Base-by-base conservation (phyloP, 306 rosid genomes). In the Cyclanthera cordifolia region DNA sequence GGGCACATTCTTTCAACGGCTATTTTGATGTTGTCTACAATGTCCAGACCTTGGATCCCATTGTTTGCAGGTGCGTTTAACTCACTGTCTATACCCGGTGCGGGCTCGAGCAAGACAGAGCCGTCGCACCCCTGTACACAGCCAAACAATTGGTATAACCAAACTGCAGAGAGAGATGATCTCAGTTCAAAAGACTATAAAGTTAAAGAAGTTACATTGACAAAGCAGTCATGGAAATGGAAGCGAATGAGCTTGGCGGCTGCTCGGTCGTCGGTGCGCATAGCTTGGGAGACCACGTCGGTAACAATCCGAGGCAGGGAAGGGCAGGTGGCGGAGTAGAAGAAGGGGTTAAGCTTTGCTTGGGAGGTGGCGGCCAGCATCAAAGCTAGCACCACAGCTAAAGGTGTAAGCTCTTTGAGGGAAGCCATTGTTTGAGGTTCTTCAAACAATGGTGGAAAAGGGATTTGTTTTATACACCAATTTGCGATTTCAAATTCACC, bases 111-210 rank as follows among this genome's bases (percentile, higher is more conserved):
- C 82, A 87, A 82, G 9, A 90, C n/a, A 1, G 96, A 90, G 1
- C 72, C 96, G 21, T 90, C 96, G 52, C 96, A 87, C 2, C 95
- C 91, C 96, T 90, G 15, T 11, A 28, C 13, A 27, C 9, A 41
- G 19, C n/a, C 51, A 47, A 47, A 4, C 17, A 47, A 47, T 14
- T 14, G 17, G 17, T 45, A 45, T 45, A 15, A 45, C 13, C 16
- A 45, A 45, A 0, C 15, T n/a, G n/a, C n/a, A n/a, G n/a, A 45
- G n/a, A 43, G 48, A 43, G 16, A 4, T 3, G 2, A 43, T 39
- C 37, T 32, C 0, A 37, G 7, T 37, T 37, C 8, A 37, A 37
- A 37, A 41, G 46, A 41, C 2, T 41, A 8, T 47, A 47, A 1
- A 15, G 6, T 47, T 3, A n/a, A n/a, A n/a, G 24, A 55, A 55